Conservation (phyloP, 345 rosid genomes). For the Heritiera fomes region DNA sequence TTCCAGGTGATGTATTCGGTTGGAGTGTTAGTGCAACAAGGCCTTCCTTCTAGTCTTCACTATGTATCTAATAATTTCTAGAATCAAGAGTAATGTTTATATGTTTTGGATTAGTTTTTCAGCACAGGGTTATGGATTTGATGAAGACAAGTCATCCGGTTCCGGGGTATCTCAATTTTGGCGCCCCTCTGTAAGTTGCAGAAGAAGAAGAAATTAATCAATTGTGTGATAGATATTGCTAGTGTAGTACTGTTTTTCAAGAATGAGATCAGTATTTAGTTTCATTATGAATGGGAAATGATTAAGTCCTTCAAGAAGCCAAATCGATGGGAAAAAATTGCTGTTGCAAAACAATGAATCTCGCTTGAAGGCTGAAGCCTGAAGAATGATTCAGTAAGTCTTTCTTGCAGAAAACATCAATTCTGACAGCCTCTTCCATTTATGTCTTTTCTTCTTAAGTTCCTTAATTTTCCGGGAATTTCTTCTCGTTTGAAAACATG, state of each 20-base stretch:
- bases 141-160: background rate
- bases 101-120: background rate
- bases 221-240: background rate
- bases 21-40: conserved; percentile 43
- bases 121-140: background rate
- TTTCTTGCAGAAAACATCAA: conserved; percentile 13
- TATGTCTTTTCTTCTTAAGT: background rate
- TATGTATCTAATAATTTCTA: background rate
- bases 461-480: background rate
- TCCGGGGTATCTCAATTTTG: background rate
- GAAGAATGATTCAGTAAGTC: conserved; percentile 22
- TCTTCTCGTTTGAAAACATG: background rate
- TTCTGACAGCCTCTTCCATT: background rate
- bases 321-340: background rate
- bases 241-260: background rate
- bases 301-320: background rate
- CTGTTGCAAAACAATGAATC: background rate
- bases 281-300: background rate
- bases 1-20: conserved; percentile 53
- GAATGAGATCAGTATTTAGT: background rate
- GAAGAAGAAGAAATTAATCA: background rate
- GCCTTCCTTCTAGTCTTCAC: conserved; percentile 47
- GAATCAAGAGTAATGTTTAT: background rate
- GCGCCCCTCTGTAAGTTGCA: background rate
- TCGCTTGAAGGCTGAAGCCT: background rate